Conservation (phyloP, 192 early-diverging fungal species). For the Backusella luteola region DNA sequence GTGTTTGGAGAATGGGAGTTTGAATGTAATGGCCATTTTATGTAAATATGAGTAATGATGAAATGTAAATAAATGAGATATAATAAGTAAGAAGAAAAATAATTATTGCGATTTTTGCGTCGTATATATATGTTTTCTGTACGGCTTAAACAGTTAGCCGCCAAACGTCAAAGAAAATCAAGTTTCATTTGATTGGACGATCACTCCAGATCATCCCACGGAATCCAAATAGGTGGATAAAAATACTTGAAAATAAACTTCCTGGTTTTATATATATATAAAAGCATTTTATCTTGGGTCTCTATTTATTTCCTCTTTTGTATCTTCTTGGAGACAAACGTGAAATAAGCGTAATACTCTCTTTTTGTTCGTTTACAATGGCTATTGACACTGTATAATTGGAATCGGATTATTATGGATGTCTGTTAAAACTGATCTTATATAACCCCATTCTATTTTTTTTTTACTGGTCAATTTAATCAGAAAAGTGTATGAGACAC, state of each 20-base stretch:
- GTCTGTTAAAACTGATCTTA: neutral
- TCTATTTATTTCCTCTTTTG: neutral
- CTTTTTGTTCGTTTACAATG: neutral
- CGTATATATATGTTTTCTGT: constrained; percentile 1
- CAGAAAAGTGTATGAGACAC: neutral
- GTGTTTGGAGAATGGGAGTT: neutral
- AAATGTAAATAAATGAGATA: neutral
- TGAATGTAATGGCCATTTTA: neutral
- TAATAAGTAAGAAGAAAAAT: neutral
- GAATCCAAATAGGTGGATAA: constrained; percentile 1
- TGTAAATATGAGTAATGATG: neutral
- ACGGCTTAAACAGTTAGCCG: constrained; percentile 18
- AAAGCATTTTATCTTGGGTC: neutral
- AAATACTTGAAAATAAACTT: neutral
- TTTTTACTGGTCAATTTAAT: neutral
- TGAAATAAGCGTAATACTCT: neutral
- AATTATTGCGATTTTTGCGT: neutral
- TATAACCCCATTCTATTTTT: neutral
- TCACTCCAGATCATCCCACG: neutral
- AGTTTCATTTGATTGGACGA: neutral
- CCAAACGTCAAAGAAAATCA: neutral
- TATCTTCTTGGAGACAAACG: neutral
- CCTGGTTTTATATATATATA: neutral
- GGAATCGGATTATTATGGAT: too few relatives aligned
- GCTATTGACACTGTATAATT: neutral